Percentiles rank a stretch among this genome's conserved stretches.
Evolutionary conservation across 2,329 filamentous ascomycete genomes (phyloP).

Genomic region (Hypoxylon sp.): DNA sequence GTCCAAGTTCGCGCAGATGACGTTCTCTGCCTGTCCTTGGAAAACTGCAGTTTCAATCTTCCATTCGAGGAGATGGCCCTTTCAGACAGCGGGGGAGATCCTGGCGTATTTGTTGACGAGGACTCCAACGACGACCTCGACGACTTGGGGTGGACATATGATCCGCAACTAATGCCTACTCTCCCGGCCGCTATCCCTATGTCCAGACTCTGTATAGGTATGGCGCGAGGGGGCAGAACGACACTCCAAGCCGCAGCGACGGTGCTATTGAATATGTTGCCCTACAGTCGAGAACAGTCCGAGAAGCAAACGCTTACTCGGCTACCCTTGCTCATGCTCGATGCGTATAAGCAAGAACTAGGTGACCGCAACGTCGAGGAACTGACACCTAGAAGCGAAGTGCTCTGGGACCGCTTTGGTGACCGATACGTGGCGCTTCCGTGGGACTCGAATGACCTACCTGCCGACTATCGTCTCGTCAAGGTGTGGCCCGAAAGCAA

Average conservation of each 20-base stretch:
- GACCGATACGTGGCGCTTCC: slow-evolving; percentile 49
- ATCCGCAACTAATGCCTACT: slow-evolving; percentile 49
- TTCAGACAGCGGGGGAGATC: slow-evolving; percentile 15
- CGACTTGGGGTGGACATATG: slow-evolving; percentile 51
- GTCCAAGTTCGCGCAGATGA: slow-evolving; percentile 49
- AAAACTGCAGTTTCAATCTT: slow-evolving; percentile 56
- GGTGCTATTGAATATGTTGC: slow-evolving; percentile 39
- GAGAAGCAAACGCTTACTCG: slow-evolving; percentile 3
- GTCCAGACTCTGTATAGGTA: slow-evolving; percentile 45
- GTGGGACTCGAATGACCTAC: slow-evolving; percentile 16
- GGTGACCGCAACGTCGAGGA: slow-evolving; percentile 30
- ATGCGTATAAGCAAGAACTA: slow-evolving; percentile 38
- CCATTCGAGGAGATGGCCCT: slow-evolving; percentile 48
- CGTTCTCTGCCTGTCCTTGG: slow-evolving; percentile 50
- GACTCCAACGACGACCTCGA: slow-evolving; percentile 21
- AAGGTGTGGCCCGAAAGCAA: slow-evolving; percentile 50
- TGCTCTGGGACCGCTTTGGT: slow-evolving; percentile 52
- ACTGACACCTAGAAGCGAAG: slow-evolving; percentile 28
- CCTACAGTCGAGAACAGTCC: slow-evolving; percentile 8
- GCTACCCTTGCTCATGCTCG: slow-evolving; percentile 45
- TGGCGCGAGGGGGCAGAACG: slow-evolving; percentile 35
- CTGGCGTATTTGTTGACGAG: not conserved
- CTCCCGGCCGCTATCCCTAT: slow-evolving; percentile 41
- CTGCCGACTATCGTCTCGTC: slow-evolving; percentile 37
- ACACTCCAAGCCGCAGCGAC: slow-evolving; percentile 32